phyloP scores from a whole-genome alignment of 2,329 filamentous ascomycete genomes.

The Nemania diffusa region DNA sequence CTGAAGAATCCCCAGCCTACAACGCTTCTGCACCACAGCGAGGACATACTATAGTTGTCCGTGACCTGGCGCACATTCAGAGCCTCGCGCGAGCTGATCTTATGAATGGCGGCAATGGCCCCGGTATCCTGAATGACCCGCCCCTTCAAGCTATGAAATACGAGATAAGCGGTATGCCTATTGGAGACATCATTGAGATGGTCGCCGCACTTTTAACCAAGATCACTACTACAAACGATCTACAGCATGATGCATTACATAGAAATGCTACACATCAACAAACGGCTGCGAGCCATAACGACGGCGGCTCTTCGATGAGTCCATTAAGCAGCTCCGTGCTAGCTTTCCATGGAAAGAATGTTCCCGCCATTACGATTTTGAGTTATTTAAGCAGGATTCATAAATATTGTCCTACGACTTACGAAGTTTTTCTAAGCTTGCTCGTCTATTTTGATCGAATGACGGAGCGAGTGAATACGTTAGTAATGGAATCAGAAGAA shows the following conservation, averaged over 20 bases:
- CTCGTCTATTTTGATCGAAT: conserved; percentile 98
- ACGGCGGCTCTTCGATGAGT: conserved; percentile 66
- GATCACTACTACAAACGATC: conserved; percentile 95
- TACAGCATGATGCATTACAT: conserved; percentile 91
- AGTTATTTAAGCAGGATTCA: conserved; percentile 97
- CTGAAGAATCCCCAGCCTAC: conserved; percentile 45
- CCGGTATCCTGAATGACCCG: conserved; percentile 62
- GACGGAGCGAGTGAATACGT: conserved; percentile 93
- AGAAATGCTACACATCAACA: conserved; percentile 71
- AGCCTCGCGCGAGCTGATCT: conserved; percentile 84
- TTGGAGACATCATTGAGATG: conserved; percentile 98
- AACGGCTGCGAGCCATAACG: conserved; percentile 59
- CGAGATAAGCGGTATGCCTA: conserved; percentile 97
- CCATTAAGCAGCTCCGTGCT: conserved; percentile 75
- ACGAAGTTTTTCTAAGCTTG: conserved; percentile 95
- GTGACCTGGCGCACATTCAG: conserved; percentile 90
- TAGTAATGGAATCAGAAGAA: conserved; percentile 75
- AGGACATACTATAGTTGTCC: conserved; percentile 76
- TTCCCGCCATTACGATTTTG: conserved; percentile 94
- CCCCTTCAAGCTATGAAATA: conserved; percentile 73
- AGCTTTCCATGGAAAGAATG: conserved; percentile 97
- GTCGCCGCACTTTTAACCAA: conserved; percentile 95
- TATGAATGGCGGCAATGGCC: conserved; percentile 60
- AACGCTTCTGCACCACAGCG: conserved; percentile 53
- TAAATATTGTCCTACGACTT: conserved; percentile 98